These are phyloP conservation scores for Zasmidium citrigriseum DNA, from an alignment of 2,329 filamentous ascomycete genomes.

Conservation along the genomic window DNA sequence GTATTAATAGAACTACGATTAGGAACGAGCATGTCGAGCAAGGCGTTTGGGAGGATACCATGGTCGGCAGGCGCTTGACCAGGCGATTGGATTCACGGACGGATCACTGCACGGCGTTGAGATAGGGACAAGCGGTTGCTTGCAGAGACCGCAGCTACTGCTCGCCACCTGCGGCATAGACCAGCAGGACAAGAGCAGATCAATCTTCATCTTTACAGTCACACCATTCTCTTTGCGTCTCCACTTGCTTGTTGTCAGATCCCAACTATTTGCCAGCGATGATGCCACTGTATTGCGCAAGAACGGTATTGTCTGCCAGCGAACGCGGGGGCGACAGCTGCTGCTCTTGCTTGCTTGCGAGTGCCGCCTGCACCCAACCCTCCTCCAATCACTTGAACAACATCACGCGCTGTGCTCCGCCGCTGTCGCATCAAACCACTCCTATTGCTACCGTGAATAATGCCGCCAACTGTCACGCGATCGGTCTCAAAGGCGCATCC, in stretches of 20 bases:
- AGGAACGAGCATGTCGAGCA: conserved; percentile 3
- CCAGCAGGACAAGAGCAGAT: neutral
- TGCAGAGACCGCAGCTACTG: conserved; percentile 1
- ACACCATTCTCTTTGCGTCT: too few relatives aligned
- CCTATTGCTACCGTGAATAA: neutral
- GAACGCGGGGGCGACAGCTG: neutral
- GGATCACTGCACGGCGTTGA: neutral
- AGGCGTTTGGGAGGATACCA: conserved; percentile 13
- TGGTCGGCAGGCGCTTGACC: neutral
- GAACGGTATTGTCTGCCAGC: too few relatives aligned
- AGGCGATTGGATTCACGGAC: neutral
- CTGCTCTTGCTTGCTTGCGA: too few relatives aligned
- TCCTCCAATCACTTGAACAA: neutral
- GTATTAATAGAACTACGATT: neutral
- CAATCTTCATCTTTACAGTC: neutral
- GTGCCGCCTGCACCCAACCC: too few relatives aligned
- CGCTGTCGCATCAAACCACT: neutral
- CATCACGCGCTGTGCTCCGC: neutral
- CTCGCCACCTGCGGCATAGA: conserved; percentile 3
- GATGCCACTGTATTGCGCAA: too few relatives aligned
- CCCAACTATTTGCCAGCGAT: too few relatives aligned
- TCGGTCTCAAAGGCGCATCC: neutral
- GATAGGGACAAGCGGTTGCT: neutral
- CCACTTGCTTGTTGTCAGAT: too few relatives aligned
- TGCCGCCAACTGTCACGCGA: neutral